These are phyloP conservation scores for Kwoniella shandongensis DNA, from an alignment of 768 basidiomycete species.

Conservation along the genomic window DNA sequence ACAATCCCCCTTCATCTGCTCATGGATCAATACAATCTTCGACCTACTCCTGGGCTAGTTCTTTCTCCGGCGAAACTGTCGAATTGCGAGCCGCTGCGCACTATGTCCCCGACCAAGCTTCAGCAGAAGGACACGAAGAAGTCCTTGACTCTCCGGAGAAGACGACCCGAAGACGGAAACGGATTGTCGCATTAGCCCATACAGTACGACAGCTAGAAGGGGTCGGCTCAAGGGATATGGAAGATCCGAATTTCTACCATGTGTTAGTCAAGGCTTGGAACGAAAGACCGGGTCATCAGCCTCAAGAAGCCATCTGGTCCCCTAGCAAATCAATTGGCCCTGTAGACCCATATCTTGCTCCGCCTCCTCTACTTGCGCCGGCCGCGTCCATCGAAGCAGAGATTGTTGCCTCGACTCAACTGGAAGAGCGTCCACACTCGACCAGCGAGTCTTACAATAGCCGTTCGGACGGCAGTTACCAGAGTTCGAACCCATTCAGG, in stretches of 20 bases:
- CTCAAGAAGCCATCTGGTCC: constrained; percentile 15
- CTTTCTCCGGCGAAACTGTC: constrained; percentile 42
- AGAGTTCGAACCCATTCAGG: constrained; percentile 20
- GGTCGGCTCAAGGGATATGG: constrained; percentile 33
- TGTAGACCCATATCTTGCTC: constrained; percentile 15
- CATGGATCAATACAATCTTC: constrained; percentile 23
- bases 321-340: constrained; percentile 6
- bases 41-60: constrained; percentile 44
- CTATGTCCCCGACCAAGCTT: constrained; percentile 24
- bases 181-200: constrained; percentile 42
- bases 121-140: constrained; percentile 15
- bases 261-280: constrained; percentile 39
- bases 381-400: neutral
- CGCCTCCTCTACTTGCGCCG: constrained; percentile 16
- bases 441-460: neutral
- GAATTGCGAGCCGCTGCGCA: constrained; percentile 39
- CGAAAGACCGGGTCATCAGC: constrained; percentile 22
- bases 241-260: constrained; percentile 40
- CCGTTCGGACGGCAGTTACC: constrained; percentile 12
- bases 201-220: constrained; percentile 44
- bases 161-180: constrained; percentile 25
- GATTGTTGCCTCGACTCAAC: constrained; percentile 7
- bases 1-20: neutral
- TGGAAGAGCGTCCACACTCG: constrained; percentile 10
- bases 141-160: constrained; percentile 29